Percentiles rank a stretch among this genome's conserved stretches.
Evolutionary conservation across 148 eudicot species (phyloP).

Genomic region (Polygonum maritimum): DNA sequence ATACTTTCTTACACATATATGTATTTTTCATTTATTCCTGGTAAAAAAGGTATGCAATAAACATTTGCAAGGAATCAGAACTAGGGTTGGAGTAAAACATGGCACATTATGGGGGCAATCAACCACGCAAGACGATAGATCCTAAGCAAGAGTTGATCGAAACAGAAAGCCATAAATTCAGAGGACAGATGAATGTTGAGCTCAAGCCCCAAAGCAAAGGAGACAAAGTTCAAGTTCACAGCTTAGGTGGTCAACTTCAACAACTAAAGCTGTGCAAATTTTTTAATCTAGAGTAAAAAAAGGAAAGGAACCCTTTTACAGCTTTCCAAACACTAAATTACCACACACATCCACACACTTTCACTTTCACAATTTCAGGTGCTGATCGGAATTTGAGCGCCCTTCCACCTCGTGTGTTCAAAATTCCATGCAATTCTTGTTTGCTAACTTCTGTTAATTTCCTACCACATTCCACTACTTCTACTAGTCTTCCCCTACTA

Average conservation of each 20-base stretch:
- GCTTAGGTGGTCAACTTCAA: not conserved
- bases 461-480: not conserved
- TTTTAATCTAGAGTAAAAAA: not conserved
- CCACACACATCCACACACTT: not conserved
- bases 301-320: not conserved
- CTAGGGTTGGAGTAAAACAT: not conserved
- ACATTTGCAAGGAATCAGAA: not conserved
- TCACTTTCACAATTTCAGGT: constrained; percentile 3
- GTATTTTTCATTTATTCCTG: not conserved
- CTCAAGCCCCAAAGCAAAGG: not conserved
- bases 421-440: constrained; percentile 9
- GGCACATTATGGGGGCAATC: too few relatives aligned
- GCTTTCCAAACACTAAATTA: not conserved
- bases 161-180: not conserved
- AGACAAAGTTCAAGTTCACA: not conserved
- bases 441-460: not conserved
- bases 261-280: not conserved
- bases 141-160: not conserved
- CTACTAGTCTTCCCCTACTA: not conserved
- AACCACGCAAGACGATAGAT: too few relatives aligned
- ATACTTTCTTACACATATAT: too few relatives aligned
- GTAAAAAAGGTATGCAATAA: too few relatives aligned
- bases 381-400: not conserved
- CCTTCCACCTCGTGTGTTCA: not conserved
- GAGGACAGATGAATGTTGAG: not conserved